A percentile compares a stretch with the other conserved stretches of the same genome.
Evolutionary conservation across 176 grass and related monocot genomes (phyloP).

Genomic region (Aegilops tauschii): DNA sequence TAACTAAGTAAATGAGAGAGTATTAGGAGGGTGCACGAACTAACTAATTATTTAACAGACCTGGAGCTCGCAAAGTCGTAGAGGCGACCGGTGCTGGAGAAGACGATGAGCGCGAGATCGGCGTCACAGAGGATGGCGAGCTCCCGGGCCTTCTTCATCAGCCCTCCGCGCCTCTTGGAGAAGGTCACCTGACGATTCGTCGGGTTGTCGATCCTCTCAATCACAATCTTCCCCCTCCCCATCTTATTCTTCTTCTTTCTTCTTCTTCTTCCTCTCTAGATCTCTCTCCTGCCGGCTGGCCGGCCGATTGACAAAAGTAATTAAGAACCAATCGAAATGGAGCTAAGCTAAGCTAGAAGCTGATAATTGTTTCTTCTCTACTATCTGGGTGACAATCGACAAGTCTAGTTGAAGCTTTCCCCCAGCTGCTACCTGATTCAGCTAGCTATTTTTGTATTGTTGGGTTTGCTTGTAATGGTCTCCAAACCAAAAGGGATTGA

Average conservation of each 20-base stretch:
- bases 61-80: slow-evolving; percentile 21
- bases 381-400: neutral
- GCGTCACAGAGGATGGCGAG: slow-evolving; percentile 21
- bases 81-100: slow-evolving; percentile 30
- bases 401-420: neutral
- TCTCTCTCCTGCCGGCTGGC: neutral
- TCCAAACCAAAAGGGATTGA: neutral
- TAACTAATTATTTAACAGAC: neutral
- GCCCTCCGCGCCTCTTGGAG: slow-evolving; percentile 32
- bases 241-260: neutral
- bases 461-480: neutral
- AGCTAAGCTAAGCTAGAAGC: neutral
- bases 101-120: slow-evolving; percentile 24
- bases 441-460: neutral
- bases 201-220: slow-evolving; percentile 27
- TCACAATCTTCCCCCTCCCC: slow-evolving; percentile 29
- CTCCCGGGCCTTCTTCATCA: slow-evolving; percentile 34
- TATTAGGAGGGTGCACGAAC: neutral
- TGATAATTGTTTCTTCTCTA: neutral
- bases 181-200: slow-evolving; percentile 30
- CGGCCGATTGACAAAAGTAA: neutral
- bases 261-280: neutral
- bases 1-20: neutral
- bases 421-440: neutral
- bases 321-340: neutral